These are phyloP conservation scores for Endocalyx cinctus DNA, from an alignment of 2,329 filamentous ascomycete species.

Conservation along the genomic window DNA sequence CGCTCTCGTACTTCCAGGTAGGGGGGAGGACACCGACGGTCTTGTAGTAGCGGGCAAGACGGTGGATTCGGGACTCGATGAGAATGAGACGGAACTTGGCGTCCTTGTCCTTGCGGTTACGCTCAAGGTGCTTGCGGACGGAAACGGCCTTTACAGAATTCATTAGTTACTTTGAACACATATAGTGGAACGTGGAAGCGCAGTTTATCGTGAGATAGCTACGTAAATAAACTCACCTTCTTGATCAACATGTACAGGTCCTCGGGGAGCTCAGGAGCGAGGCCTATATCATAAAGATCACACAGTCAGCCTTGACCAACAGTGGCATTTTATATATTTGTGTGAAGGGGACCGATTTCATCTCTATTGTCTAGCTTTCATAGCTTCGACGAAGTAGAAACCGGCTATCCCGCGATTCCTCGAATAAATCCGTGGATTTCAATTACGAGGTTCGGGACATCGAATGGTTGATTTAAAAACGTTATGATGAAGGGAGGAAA, in stretches of 20 bases:
- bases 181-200: too few relatives aligned
- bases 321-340: conserved; percentile 63
- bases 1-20: conserved; percentile 98
- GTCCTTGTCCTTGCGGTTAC: conserved; percentile 99
- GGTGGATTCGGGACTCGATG: conserved; percentile 99
- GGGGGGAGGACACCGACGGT: conserved; percentile 79
- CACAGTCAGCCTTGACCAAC: conserved; percentile 92
- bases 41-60: conserved; percentile 99
- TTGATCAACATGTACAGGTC: conserved; percentile 99
- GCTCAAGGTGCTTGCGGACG: conserved; percentile 99
- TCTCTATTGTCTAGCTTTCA: too few relatives aligned
- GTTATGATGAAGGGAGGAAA: too few relatives aligned
- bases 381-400: too few relatives aligned
- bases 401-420: too few relatives aligned
- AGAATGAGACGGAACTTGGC: conserved; percentile 99
- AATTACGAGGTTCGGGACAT: too few relatives aligned
- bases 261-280: conserved; percentile 97
- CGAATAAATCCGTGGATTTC: too few relatives aligned
- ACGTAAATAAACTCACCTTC: conserved; percentile 86
- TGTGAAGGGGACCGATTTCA: too few relatives aligned
- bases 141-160: conserved; percentile 67
- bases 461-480: too few relatives aligned
- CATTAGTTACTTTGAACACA: too few relatives aligned
- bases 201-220: too few relatives aligned
- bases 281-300: conserved; percentile 81